A percentile compares a stretch with the other conserved stretches of the same genome.
Conservation (phyloP, 2,329 filamentous ascomycete genomes). For the Paradendryphiella salina region DNA sequence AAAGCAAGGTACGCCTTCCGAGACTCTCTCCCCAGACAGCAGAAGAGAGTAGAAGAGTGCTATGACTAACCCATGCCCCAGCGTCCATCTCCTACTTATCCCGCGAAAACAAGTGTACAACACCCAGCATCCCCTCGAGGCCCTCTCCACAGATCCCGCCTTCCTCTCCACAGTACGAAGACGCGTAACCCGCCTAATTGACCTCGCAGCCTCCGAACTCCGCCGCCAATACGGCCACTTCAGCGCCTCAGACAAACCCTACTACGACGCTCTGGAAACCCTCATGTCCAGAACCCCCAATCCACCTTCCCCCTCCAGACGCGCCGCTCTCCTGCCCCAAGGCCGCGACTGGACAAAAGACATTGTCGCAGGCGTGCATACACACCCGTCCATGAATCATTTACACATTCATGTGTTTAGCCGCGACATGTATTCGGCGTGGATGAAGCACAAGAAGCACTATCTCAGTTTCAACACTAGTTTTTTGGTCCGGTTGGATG, state of each 20-base stretch:
- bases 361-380: slow-evolving; percentile 78
- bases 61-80: slow-evolving; percentile 46
- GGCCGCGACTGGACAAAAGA: slow-evolving; percentile 80
- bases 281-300: slow-evolving; percentile 53
- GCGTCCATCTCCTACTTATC: slow-evolving; percentile 84
- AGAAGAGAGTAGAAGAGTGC: neutral
- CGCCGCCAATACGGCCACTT: slow-evolving; percentile 66
- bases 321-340: slow-evolving; percentile 52
- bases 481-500: slow-evolving; percentile 77
- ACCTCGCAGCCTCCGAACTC: slow-evolving; percentile 73
- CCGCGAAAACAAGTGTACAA: slow-evolving; percentile 68
- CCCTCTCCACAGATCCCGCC: slow-evolving; percentile 65
- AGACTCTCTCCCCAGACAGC: no score
- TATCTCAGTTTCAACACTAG: slow-evolving; percentile 89
- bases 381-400: slow-evolving; percentile 88
- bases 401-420: slow-evolving; percentile 88
- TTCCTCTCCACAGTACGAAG: slow-evolving; percentile 68
- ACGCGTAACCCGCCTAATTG: slow-evolving; percentile 64
- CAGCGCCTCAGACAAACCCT: slow-evolving; percentile 65
- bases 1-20: slow-evolving; percentile 57
- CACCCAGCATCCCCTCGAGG: slow-evolving; percentile 73
- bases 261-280: slow-evolving; percentile 58
- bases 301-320: slow-evolving; percentile 48
- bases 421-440: slow-evolving; percentile 72
- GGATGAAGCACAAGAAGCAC: slow-evolving; percentile 79